Base-by-base conservation (phyloP, 768 basidiomycete genomes). In the Mycena haematopus region DNA sequence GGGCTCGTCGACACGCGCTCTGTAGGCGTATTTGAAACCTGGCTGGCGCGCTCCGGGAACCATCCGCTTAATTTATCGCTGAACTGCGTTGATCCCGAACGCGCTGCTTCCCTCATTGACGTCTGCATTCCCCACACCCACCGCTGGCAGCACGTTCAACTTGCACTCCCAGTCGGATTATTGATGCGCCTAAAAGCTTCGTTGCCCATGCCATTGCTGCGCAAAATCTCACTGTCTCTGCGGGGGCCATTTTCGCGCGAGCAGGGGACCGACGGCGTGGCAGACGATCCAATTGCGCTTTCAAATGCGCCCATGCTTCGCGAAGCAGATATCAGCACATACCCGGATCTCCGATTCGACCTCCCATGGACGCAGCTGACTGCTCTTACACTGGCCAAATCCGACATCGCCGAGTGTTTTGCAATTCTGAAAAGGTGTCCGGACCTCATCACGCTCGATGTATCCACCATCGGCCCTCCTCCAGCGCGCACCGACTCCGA, bases 321-420 rank as follows among this genome's bases (percentile, higher is more conserved):
- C 1, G 40, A 35, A 21, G 61, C 55, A 0, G 49, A 27, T 19
- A 19, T 62, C 22, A 17, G 27, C 47, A 56, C 54, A n/a, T 40
- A 50, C 24, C 49, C 61, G 3, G 50, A 36, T 17, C 55, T 62
- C 2, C 22, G 22, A 35, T 52, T 56, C n/a, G 19, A 36, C 2
- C 33, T 62, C 21, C 61, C 61, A 7, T 62, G 61, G 61, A 11
- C 22, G 10, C 54, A 62, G 40, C 19, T 62, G 22, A 36, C 61
- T 6, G 22, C 31, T 13, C 50, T 62, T 14, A 56, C 55, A 13
- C 33, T 62, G 24, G 35, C 27, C 25, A 44, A 50, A 11, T 10
- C 42, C 6, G 44, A 44, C 15, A 7, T 29, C 19, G 53, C 8
- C 0, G 47, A 50, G 19, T 56, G 17, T 40, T 51, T 45, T 10